These are phyloP conservation scores for Dactylellina leptospora DNA, from an alignment of 2,329 filamentous ascomycete genomes.

Conservation along the genomic window DNA sequence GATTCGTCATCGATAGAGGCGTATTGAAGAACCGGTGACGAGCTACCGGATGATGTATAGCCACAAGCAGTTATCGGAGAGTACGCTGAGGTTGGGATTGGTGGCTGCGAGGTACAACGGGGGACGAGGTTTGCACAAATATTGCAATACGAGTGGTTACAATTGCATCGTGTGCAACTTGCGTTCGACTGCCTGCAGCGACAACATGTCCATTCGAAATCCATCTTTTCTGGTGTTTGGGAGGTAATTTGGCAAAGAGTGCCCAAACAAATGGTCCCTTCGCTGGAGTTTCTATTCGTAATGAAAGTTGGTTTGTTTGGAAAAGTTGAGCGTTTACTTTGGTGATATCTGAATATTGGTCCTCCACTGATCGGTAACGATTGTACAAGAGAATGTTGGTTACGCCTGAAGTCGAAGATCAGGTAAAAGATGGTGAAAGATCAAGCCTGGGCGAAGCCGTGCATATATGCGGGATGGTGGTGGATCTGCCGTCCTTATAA, in stretches of 20 bases:
- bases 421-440: constrained; percentile 24
- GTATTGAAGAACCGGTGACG: constrained; percentile 44
- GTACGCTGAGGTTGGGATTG: constrained; percentile 20
- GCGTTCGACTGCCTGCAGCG: constrained; percentile 49
- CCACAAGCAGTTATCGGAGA: constrained; percentile 39
- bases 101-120: constrained; percentile 42
- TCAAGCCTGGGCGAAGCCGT: constrained; percentile 16
- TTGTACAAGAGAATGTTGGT: constrained; percentile 20
- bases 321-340: too few species aligned
- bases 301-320: background rate
- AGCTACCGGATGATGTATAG: constrained; percentile 42
- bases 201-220: constrained; percentile 54
- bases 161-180: constrained; percentile 50
- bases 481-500: constrained; percentile 53
- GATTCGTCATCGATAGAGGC: constrained; percentile 45
- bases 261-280: constrained; percentile 49
- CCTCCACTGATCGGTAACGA: constrained; percentile 9
- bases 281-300: constrained; percentile 1
- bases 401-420: constrained; percentile 49
- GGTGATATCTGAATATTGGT: too few species aligned
- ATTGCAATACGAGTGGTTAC: constrained; percentile 52
- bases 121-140: constrained; percentile 45
- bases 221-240: constrained; percentile 30
- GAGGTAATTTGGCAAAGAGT: constrained; percentile 21
- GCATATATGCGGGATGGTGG: constrained; percentile 52